Conservation (phyloP, 2,329 filamentous ascomycete genomes). For the Calonectria hawksworthii region DNA sequence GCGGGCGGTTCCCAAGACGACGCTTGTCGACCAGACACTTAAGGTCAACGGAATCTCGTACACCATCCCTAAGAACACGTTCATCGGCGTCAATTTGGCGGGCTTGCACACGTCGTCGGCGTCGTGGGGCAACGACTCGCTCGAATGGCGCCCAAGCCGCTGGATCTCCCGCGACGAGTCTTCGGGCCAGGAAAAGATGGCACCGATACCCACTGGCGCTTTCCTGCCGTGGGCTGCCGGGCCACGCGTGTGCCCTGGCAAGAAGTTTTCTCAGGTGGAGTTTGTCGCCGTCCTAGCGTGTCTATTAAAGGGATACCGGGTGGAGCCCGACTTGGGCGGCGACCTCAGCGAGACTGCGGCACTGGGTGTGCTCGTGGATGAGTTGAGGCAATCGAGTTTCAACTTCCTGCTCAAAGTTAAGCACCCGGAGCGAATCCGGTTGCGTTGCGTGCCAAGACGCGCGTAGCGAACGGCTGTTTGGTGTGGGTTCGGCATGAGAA, state of each 20-base stretch:
- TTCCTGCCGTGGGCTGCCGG: constrained; percentile 38
- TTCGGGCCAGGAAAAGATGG: constrained; percentile 29
- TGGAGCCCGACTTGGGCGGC: constrained; percentile 34
- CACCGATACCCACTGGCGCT: constrained; percentile 24
- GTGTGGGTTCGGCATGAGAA: neutral
- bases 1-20: constrained; percentile 37
- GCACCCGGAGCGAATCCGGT: constrained; percentile 37
- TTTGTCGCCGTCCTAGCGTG: constrained; percentile 41
- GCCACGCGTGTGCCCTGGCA: constrained; percentile 37
- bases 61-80: constrained; percentile 35
- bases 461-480: neutral
- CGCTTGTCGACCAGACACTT: constrained; percentile 29
- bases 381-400: constrained; percentile 41
- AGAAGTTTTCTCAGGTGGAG: constrained; percentile 43
- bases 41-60: constrained; percentile 34
- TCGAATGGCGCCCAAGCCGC: constrained; percentile 39
- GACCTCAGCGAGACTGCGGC: constrained; percentile 26
- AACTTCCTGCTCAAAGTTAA: constrained; percentile 43
- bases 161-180: constrained; percentile 32
- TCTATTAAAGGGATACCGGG: constrained; percentile 32
- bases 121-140: constrained; percentile 37
- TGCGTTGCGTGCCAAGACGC: constrained; percentile 35
- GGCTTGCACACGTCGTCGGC: constrained; percentile 34
- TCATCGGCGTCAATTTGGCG: constrained; percentile 36
- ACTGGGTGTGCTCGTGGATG: constrained; percentile 34